Conservation (phyloP, 2,329 filamentous ascomycete genomes). For the Diaporthe vexans region DNA sequence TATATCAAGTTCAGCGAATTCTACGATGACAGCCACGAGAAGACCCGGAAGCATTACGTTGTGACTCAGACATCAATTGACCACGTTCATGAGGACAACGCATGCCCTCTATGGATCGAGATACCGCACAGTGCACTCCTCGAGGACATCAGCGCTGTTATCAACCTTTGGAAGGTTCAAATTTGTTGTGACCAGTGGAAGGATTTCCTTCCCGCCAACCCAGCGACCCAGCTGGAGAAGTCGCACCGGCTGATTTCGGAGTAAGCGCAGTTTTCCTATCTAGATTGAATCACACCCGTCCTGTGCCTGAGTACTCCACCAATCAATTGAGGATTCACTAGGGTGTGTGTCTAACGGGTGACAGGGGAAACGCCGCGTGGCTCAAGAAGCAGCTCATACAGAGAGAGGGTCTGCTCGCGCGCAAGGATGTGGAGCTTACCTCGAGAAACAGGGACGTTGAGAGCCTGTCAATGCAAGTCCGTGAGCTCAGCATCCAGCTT, state of each 20-base stretch:
- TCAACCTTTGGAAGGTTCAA: conserved; percentile 15
- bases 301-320: too few species aligned
- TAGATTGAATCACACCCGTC: too few species aligned
- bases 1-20: conserved; percentile 35
- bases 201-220: conserved; percentile 2
- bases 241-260: not conserved
- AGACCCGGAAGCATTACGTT: conserved; percentile 20
- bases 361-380: conserved; percentile 12
- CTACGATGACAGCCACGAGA: not conserved
- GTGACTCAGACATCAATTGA: conserved; percentile 38
- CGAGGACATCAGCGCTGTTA: conserved; percentile 18
- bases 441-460: not conserved
- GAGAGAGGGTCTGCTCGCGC: not conserved
- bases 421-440: not conserved
- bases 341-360: too few species aligned
- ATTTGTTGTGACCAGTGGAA: conserved; percentile 34
- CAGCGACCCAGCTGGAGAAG: conserved; percentile 29
- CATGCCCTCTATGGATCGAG: conserved; percentile 34
- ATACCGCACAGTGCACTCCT: conserved; percentile 1
- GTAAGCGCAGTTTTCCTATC: too few species aligned
- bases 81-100: conserved; percentile 24
- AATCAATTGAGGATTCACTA: too few species aligned
- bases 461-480: not conserved
- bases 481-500: conserved; percentile 14
- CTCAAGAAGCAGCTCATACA: conserved; percentile 30